A percentile compares a stretch with the other conserved stretches of the same genome.
Evolutionary conservation across 2,329 filamentous ascomycete genomes (phyloP).

Genomic region (Colletotrichum sp.): DNA sequence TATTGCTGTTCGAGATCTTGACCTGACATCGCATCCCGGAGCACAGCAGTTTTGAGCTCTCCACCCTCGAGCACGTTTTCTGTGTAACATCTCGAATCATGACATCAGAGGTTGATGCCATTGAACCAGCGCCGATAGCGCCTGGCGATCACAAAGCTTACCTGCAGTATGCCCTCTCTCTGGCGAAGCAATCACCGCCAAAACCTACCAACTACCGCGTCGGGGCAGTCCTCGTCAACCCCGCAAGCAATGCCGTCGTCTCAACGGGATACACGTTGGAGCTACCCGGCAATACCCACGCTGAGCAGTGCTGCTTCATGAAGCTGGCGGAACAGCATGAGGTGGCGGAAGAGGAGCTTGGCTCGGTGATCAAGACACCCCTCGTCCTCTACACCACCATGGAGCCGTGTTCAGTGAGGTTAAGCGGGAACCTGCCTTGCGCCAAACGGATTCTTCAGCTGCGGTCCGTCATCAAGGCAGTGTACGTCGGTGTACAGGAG

Average conservation of each 20-base stretch:
- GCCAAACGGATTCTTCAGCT: slow-evolving; percentile 78
- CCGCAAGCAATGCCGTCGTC: slow-evolving; percentile 63
- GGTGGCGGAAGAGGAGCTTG: slow-evolving; percentile 60
- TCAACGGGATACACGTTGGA: slow-evolving; percentile 91
- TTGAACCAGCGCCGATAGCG: slow-evolving; percentile 25
- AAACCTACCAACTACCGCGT: slow-evolving; percentile 93
- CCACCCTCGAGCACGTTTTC: background rate
- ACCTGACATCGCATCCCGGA: background rate
- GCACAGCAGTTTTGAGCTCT: background rate
- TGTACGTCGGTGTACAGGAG: slow-evolving; percentile 89
- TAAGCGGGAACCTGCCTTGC: slow-evolving; percentile 79
- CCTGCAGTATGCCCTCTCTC: slow-evolving; percentile 76
- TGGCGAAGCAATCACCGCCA: slow-evolving; percentile 80
- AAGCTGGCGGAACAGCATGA: slow-evolving; percentile 66
- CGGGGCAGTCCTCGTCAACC: slow-evolving; percentile 82
- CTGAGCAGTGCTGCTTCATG: slow-evolving; percentile 88
- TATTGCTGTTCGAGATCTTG: background rate
- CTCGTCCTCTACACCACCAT: slow-evolving; percentile 88
- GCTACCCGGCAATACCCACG: slow-evolving; percentile 90
- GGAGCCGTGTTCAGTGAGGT: slow-evolving; percentile 78
- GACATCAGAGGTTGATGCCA: slow-evolving; percentile 4
- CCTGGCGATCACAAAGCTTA: slow-evolving; percentile 50
- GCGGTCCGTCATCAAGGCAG: slow-evolving; percentile 68
- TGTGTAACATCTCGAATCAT: background rate
- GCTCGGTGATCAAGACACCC: slow-evolving; percentile 50